These are phyloP conservation scores for Mycena vitilis DNA, from an alignment of 768 basidiomycete species.

Conservation along the genomic window DNA sequence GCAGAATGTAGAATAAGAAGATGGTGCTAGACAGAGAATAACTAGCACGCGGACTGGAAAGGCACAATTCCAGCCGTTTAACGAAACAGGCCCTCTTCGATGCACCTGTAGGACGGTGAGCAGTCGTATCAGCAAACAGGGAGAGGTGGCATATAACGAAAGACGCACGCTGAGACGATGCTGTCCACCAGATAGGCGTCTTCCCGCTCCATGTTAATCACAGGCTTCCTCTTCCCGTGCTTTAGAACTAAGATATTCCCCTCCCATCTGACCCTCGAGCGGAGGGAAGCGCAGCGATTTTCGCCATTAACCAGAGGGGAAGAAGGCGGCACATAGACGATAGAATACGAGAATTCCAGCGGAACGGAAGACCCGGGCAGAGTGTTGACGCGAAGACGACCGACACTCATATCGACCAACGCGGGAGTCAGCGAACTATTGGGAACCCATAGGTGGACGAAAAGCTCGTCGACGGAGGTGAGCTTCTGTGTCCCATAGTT, in stretches of 20 bases:
- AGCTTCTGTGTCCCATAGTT: conserved; percentile 1
- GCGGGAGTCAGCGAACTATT: no score
- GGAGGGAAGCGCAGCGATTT: background rate
- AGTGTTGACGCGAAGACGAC: background rate
- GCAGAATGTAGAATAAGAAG: no score
- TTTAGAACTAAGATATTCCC: background rate
- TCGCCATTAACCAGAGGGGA: no score
- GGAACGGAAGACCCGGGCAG: background rate
- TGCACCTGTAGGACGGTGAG: no score
- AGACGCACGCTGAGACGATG: background rate
- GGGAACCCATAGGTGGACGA: background rate
- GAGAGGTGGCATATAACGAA: no score
- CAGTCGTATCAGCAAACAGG: no score
- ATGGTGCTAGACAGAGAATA: no score
- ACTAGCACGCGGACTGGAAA: no score
- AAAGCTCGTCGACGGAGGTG: background rate
- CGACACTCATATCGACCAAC: background rate
- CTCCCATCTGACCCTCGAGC: background rate
- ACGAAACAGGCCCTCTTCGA: no score
- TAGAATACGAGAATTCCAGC: background rate
- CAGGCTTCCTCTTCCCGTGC: conserved; percentile 7
- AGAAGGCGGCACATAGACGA: background rate
- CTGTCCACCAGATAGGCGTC: conserved; percentile 1
- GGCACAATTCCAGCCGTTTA: no score
- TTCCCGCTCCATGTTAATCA: background rate